These are phyloP conservation scores for Hymenoscyphus salicellus DNA, from an alignment of 2,329 filamentous ascomycete species.

Conservation along the genomic window DNA sequence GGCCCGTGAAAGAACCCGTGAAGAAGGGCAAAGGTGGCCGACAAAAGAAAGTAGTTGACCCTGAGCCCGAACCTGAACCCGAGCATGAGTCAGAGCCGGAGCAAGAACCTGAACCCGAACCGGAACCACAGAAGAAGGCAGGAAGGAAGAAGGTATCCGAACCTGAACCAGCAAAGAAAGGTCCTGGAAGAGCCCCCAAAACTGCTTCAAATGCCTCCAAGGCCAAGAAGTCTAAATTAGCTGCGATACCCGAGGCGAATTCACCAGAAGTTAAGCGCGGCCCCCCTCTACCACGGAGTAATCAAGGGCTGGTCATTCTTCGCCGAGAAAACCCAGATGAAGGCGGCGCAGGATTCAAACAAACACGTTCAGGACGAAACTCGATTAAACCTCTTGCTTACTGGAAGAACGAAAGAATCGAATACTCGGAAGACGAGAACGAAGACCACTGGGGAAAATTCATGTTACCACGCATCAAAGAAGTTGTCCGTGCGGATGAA, in stretches of 20 bases:
- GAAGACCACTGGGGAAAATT: slow-evolving; percentile 53
- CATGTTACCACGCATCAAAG: slow-evolving; percentile 68
- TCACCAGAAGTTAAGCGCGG: slow-evolving; percentile 34
- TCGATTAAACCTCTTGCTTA: slow-evolving; percentile 76
- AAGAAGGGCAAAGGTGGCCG: slow-evolving; percentile 26
- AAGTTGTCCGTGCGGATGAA: slow-evolving; percentile 72
- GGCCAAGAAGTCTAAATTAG: slow-evolving; percentile 22
- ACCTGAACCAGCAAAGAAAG: slow-evolving; percentile 16
- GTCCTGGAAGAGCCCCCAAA: slow-evolving; percentile 24
- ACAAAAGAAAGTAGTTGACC: slow-evolving; percentile 25
- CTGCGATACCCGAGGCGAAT: slow-evolving; percentile 25
- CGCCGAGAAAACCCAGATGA: slow-evolving; percentile 46
- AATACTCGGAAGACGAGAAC: slow-evolving; percentile 56
- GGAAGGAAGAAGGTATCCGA: slow-evolving; percentile 7
- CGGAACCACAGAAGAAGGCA: neutral
- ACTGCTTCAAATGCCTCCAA: slow-evolving; percentile 12
- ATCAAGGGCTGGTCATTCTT: slow-evolving; percentile 48
- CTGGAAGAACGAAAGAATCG: slow-evolving; percentile 80
- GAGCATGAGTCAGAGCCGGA: neutral
- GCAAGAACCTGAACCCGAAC: slow-evolving; percentile 12
- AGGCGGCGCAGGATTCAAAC: slow-evolving; percentile 41
- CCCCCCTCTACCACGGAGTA: slow-evolving; percentile 42
- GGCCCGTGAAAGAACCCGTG: slow-evolving; percentile 33
- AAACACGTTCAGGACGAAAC: slow-evolving; percentile 72
- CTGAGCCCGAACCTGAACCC: neutral